A percentile compares a stretch with the other conserved stretches of the same genome.
These are phyloP conservation scores for Chlamydomonas schloesseri DNA, from an alignment of 139 green algal genomes.

Conservation along the genomic window DNA sequence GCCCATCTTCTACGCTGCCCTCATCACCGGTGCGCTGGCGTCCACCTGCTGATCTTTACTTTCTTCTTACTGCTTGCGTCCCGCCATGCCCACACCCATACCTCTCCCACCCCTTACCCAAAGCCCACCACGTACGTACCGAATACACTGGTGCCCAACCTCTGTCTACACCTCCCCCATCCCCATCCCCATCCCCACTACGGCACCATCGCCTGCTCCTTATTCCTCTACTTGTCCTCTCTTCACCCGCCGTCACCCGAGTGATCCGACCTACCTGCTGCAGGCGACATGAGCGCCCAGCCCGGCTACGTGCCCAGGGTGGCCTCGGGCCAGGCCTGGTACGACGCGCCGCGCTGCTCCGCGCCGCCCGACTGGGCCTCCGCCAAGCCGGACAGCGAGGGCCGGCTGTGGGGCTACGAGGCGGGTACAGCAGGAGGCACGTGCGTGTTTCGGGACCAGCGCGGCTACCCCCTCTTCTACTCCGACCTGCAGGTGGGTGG, in stretches of 20 bases:
- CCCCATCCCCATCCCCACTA: no score
- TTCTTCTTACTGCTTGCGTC: no score
- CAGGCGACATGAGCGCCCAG: conserved; percentile 33
- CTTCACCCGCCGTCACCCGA: no score
- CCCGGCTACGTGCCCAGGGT: conserved; percentile 29
- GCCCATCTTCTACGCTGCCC: conserved; percentile 21
- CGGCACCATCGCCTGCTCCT: no score
- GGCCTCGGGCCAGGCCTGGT: not conserved
- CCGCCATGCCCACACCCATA: no score
- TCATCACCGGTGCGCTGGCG: conserved; percentile 9
- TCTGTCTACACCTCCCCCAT: no score
- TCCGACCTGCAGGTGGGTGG: conserved; percentile 32
- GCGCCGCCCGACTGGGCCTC: conserved; percentile 22
- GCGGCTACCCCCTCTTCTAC: conserved; percentile 39
- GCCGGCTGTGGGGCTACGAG: conserved; percentile 35
- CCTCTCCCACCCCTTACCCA: not conserved
- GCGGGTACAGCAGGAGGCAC: not conserved
- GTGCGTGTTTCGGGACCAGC: conserved; percentile 38
- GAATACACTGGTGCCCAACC: no score
- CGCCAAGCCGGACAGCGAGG: conserved; percentile 18
- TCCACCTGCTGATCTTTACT: not conserved
- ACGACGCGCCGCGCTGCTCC: conserved; percentile 32
- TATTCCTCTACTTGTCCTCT: not conserved
- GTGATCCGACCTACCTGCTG: no score
- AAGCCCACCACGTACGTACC: not conserved